Percentiles rank a stretch among this genome's conserved stretches.
Evolutionary conservation across 345 rosid species (phyloP).

Genomic region (Pelargonium nanum): DNA sequence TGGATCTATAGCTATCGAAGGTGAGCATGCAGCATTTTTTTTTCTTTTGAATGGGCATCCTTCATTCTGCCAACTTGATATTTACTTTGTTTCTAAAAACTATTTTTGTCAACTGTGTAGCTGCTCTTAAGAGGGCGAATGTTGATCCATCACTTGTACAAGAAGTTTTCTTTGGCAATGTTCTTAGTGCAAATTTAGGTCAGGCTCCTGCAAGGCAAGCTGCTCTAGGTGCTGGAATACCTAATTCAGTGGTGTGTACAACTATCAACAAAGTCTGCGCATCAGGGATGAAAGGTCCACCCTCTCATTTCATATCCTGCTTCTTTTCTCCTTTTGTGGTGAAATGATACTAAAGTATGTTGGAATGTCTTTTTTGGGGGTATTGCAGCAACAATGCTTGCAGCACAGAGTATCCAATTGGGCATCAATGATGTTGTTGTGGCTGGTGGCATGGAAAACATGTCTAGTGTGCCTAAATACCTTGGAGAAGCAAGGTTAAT

Average conservation of each 20-base stretch:
- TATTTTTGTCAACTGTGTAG: slow-evolving; percentile 27
- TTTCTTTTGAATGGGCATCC: not conserved
- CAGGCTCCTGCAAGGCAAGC: slow-evolving; percentile 99
- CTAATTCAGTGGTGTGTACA: slow-evolving; percentile 77
- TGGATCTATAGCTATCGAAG: slow-evolving; percentile 80
- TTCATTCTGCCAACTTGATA: not conserved
- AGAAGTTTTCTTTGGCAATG: slow-evolving; percentile 93
- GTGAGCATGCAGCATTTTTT: slow-evolving; percentile 18
- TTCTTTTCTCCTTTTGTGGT: not conserved
- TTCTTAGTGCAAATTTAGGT: slow-evolving; percentile 91
- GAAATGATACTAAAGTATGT: not conserved
- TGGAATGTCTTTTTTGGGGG: not conserved
- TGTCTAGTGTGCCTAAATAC: slow-evolving; percentile 94
- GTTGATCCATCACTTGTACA: slow-evolving; percentile 80
- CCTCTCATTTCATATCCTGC: not conserved
- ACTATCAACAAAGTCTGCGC: slow-evolving; percentile 97
- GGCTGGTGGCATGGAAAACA: slow-evolving; percentile 99
- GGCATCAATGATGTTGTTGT: slow-evolving; percentile 89
- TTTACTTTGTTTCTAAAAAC: slow-evolving; percentile 10
- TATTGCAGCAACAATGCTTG: slow-evolving; percentile 79
- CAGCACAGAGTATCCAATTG: slow-evolving; percentile 87
- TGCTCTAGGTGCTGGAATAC: slow-evolving; percentile 87
- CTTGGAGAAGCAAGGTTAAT: slow-evolving; percentile 80
- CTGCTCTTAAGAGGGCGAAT: slow-evolving; percentile 83
- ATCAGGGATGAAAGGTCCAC: slow-evolving; percentile 94